Evolutionary conservation across 208 protist genomes (phyloP).

Genomic region (Acanthamoeba healyi): DNA sequence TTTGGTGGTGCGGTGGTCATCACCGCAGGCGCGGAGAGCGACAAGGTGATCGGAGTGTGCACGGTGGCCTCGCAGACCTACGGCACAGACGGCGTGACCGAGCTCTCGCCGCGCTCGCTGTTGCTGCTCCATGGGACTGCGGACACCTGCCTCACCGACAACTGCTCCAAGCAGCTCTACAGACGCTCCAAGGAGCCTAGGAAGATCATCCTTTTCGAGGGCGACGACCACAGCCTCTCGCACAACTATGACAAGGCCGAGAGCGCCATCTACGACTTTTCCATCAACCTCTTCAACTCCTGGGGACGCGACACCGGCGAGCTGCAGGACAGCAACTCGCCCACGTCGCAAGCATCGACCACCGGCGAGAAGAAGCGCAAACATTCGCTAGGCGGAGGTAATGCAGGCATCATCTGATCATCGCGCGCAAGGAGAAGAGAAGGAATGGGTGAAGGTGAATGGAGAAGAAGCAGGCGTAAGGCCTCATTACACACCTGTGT

Average conservation of each 20-base stretch:
- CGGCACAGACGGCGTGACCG: constrained; percentile 19
- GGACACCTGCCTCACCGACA: constrained; percentile 12
- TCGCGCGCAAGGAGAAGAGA: too few relatives aligned
- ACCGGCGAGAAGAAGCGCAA: constrained; percentile 18
- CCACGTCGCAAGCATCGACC: background rate
- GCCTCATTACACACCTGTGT: background rate
- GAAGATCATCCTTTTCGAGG: constrained; percentile 52
- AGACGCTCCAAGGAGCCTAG: background rate
- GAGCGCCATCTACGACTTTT: constrained; percentile 50
- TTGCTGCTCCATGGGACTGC: constrained; percentile 43
- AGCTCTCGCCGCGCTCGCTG: background rate
- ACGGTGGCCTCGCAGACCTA: constrained; percentile 65
- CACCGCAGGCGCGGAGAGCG: background rate
- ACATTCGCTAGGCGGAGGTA: constrained; percentile 6
- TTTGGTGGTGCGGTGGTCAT: constrained; percentile 64
- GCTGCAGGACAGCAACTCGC: background rate
- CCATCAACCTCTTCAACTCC: constrained; percentile 40
- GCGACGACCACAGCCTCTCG: constrained; percentile 54
- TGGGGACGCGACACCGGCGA: background rate
- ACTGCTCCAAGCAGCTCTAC: constrained; percentile 51
- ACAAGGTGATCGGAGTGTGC: constrained; percentile 63
- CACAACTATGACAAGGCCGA: constrained; percentile 42
- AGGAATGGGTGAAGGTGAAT: background rate
- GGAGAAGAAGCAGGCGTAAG: background rate
- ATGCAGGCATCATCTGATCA: background rate